Percentiles rank a stretch among this genome's conserved stretches.
phyloP scores from a whole-genome alignment of 225 moss, liverwort and hornwort genomes.

The Sphagnum tenellum region DNA sequence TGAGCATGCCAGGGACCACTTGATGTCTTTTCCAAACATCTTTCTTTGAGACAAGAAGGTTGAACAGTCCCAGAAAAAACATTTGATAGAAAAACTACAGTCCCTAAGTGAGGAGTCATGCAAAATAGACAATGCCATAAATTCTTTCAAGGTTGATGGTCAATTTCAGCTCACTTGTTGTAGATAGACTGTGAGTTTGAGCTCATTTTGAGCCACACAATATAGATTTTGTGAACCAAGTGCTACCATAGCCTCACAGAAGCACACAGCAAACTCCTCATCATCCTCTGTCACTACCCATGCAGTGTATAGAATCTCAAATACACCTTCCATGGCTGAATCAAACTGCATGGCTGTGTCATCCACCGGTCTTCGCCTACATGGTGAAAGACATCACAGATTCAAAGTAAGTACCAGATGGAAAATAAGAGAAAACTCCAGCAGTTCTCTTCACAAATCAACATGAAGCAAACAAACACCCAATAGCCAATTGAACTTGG shows the following conservation, averaged over 20 bases:
- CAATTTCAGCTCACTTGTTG: slow-evolving; percentile 36
- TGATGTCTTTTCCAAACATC: too few relatives aligned
- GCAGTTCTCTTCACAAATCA: not conserved
- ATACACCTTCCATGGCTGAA: slow-evolving; percentile 69
- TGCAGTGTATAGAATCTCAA: slow-evolving; percentile 64
- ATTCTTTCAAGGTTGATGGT: not conserved
- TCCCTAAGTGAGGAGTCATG: not conserved
- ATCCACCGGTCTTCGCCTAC: slow-evolving; percentile 79
- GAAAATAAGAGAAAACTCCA: not conserved
- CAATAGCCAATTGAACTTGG: not conserved
- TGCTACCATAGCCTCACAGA: slow-evolving; percentile 97
- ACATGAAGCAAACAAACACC: not conserved
- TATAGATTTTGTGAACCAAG: slow-evolving; percentile 85
- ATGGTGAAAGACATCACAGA: slow-evolving; percentile 4
- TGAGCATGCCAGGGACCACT: too few relatives aligned
- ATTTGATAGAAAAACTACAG: too few relatives aligned
- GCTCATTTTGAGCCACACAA: slow-evolving; percentile 63
- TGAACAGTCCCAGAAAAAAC: too few relatives aligned
- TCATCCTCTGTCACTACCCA: slow-evolving; percentile 39
- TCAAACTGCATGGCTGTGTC: slow-evolving; percentile 52
- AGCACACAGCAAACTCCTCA: slow-evolving; percentile 72
- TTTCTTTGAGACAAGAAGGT: too few relatives aligned
- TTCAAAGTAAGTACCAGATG: not conserved
- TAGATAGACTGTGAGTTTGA: slow-evolving; percentile 56
- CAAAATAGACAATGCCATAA: not conserved